A percentile compares a stretch with the other conserved stretches of the same genome.
Conservation (phyloP, 768 basidiomycete genomes). For the Termitomyces eurrhizus region DNA sequence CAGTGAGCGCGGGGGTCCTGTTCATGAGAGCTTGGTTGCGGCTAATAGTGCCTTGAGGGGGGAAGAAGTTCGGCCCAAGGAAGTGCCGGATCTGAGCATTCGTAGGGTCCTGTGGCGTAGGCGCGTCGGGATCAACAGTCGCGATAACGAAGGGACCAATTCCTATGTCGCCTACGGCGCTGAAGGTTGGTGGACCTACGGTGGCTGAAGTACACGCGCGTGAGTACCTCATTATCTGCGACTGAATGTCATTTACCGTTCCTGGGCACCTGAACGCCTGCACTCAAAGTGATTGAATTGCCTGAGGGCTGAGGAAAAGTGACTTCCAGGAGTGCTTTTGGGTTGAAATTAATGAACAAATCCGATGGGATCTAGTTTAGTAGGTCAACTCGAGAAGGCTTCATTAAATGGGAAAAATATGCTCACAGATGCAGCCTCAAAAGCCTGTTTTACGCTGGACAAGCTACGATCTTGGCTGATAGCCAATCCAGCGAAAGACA, state of each 20-base stretch:
- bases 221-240: background rate
- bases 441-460: conserved; percentile 19
- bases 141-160: conserved; percentile 46
- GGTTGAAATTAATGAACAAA: conserved; percentile 29
- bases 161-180: conserved; percentile 19
- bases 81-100: conserved; percentile 45
- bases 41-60: background rate
- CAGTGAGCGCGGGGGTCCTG: conserved; percentile 35
- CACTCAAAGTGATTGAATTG: conserved; percentile 28
- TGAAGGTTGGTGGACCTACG: conserved; percentile 32
- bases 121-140: conserved; percentile 46
- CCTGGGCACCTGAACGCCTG: conserved; percentile 30
- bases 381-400: background rate
- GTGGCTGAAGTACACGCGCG: conserved; percentile 25
- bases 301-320: conserved; percentile 25
- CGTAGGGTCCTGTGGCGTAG: conserved; percentile 41
- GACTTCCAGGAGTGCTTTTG: conserved; percentile 31
- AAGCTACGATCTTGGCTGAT: conserved; percentile 23
- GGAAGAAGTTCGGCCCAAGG: conserved; percentile 37
- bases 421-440: conserved; percentile 22
- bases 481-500: conserved; percentile 14
- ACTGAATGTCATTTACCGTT: conserved; percentile 22
- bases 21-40: conserved; percentile 23
- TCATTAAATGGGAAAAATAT: background rate
- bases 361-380: conserved; percentile 27